phyloP scores from a whole-genome alignment of 371 early-diverging fungal species.

The Rhizopus microsporus region DNA sequence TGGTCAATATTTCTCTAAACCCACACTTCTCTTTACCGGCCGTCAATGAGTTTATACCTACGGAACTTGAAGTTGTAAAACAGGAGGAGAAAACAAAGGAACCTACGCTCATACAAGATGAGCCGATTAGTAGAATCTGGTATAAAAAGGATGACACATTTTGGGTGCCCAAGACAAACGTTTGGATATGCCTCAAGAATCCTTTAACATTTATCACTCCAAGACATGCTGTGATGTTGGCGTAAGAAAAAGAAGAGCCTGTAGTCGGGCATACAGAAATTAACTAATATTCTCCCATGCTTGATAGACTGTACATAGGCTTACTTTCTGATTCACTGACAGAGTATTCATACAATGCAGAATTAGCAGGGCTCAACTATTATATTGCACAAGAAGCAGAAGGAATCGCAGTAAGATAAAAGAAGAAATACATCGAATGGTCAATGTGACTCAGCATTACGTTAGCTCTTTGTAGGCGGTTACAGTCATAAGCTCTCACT shows the following conservation, averaged over 20 bases:
- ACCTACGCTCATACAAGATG: constrained; percentile 67
- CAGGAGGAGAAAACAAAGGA: constrained; percentile 34
- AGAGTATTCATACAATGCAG: constrained; percentile 85
- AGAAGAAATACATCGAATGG: not conserved
- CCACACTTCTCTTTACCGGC: constrained; percentile 71
- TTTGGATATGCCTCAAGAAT: constrained; percentile 54
- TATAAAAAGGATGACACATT: constrained; percentile 92
- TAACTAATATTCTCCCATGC: not conserved
- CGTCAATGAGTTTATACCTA: constrained; percentile 85
- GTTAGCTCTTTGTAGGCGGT: constrained; percentile 65
- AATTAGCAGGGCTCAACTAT: constrained; percentile 80
- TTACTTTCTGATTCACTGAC: constrained; percentile 77
- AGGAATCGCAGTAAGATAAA: constrained; percentile 53
- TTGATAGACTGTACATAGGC: constrained; percentile 61
- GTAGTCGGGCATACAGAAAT: not conserved
- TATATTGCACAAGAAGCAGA: constrained; percentile 60
- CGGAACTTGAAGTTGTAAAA: constrained; percentile 53
- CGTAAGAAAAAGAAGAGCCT: constrained; percentile 21
- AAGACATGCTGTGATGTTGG: constrained; percentile 40
- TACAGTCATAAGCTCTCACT: constrained; percentile 83
- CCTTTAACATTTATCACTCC: constrained; percentile 62
- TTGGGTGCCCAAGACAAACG: constrained; percentile 73
- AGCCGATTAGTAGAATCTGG: constrained; percentile 76
- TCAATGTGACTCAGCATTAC: not conserved
- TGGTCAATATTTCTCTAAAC: constrained; percentile 29